Percentiles rank a stretch among this genome's conserved stretches.
Evolutionary conservation across 75 land plant genomes (phyloP).

Genomic region (Pinus albicaulis): DNA sequence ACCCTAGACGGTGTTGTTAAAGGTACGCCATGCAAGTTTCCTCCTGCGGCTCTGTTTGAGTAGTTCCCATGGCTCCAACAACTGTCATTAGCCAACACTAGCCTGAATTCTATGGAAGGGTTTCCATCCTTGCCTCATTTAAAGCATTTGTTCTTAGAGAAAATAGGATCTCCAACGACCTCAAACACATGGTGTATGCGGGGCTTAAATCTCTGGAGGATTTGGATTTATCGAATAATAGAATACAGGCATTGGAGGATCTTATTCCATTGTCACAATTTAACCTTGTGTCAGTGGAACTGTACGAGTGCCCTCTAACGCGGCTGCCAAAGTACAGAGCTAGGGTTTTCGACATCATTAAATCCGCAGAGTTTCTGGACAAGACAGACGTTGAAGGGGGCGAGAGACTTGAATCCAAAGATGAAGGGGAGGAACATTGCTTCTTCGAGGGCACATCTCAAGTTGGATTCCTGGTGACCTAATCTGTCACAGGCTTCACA

Average conservation of each 20-base stretch:
- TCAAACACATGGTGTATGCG: slow-evolving; percentile 35
- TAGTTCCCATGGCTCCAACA: slow-evolving; percentile 28
- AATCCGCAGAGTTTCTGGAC: no score
- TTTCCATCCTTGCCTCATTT: slow-evolving; percentile 38
- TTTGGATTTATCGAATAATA: slow-evolving; percentile 44
- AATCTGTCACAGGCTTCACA: no score
- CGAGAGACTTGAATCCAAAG: no score
- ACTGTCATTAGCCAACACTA: slow-evolving; percentile 36
- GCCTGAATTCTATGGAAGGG: slow-evolving; percentile 33
- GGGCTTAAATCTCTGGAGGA: slow-evolving; percentile 34
- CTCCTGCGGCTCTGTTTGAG: slow-evolving; percentile 20
- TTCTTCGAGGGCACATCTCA: no score
- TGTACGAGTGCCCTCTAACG: no score
- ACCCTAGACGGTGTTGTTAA: slow-evolving; percentile 43
- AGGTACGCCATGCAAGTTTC: slow-evolving; percentile 34
- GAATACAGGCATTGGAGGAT: slow-evolving; percentile 34
- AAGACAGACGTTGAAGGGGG: no score
- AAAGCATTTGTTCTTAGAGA: slow-evolving; percentile 38
- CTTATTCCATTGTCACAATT: no score
- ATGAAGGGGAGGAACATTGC: no score
- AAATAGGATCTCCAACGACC: slow-evolving; percentile 38
- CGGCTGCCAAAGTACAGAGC: no score
- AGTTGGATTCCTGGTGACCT: no score
- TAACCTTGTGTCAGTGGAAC: no score
- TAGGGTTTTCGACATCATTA: no score